These are phyloP conservation scores for Wallemia hederae DNA, from an alignment of 1,284 basidiomycete species.

Conservation along the genomic window DNA sequence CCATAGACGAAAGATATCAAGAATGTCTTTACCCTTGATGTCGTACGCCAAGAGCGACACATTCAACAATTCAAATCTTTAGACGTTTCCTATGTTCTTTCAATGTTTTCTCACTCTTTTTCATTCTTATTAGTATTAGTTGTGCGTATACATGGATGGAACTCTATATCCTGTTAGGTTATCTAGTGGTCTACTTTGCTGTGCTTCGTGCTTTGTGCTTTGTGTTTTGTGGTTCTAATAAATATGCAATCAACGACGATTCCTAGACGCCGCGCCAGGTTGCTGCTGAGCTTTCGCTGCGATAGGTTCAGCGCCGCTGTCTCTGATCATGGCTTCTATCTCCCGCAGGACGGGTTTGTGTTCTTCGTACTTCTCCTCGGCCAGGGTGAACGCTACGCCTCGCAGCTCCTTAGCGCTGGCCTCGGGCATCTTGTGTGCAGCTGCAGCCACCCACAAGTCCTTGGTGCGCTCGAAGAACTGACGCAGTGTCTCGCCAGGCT, in stretches of 20 bases:
- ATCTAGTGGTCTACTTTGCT: too few relatives aligned
- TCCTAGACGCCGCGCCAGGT: not conserved
- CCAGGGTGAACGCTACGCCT: slow-evolving; percentile 44
- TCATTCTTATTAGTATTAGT: too few relatives aligned
- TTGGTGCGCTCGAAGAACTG: slow-evolving; percentile 57
- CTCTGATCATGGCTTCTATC: slow-evolving; percentile 37
- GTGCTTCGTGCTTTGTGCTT: not conserved
- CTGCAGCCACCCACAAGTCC: slow-evolving; percentile 44
- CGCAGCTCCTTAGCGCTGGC: slow-evolving; percentile 51
- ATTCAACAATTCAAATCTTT: not conserved
- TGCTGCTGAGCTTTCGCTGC: not conserved
- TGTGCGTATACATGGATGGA: too few relatives aligned
- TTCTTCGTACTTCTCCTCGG: slow-evolving; percentile 32
- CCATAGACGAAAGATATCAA: not conserved
- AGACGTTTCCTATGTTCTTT: too few relatives aligned
- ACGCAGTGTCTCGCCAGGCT: slow-evolving; percentile 62
- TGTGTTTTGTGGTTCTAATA: not conserved
- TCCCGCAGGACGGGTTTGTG: slow-evolving; percentile 54
- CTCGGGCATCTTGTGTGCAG: slow-evolving; percentile 30
- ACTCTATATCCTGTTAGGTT: too few relatives aligned
- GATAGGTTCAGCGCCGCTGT: not conserved
- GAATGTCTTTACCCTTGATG: not conserved
- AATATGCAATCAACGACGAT: not conserved
- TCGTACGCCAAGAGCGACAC: not conserved
- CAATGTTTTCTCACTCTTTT: too few relatives aligned